These are phyloP conservation scores for Colletotrichum sp. DNA, from an alignment of 2,329 filamentous ascomycete species.

Conservation along the genomic window DNA sequence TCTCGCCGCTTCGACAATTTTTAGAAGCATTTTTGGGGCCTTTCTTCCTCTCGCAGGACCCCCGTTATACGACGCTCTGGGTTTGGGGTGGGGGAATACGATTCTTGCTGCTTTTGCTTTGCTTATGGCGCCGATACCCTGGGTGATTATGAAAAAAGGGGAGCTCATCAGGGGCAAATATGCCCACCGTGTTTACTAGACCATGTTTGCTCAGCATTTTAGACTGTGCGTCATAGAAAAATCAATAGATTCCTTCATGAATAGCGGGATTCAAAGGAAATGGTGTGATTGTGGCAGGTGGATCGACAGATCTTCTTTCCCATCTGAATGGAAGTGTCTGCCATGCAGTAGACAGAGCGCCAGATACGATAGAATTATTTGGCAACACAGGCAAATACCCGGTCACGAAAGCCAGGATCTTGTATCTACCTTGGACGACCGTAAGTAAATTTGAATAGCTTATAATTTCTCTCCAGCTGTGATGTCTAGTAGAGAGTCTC, in stretches of 20 bases:
- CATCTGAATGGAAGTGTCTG: neutral
- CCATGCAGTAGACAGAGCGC: neutral
- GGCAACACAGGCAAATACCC: neutral
- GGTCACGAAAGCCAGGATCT: neutral
- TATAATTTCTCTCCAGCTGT: neutral
- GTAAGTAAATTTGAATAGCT: neutral
- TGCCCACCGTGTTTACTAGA: neutral
- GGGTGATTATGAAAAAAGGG: conserved; percentile 49
- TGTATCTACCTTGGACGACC: neutral
- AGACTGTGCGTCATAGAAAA: neutral
- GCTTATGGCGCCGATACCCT: conserved; percentile 49
- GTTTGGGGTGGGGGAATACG: conserved; percentile 59
- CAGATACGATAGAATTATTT: neutral
- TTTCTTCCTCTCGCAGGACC: conserved; percentile 56
- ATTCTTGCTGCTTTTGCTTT: conserved; percentile 41
- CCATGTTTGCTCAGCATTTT: neutral
- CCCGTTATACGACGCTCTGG: conserved; percentile 53
- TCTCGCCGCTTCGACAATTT: conserved; percentile 67
- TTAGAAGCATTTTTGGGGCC: conserved; percentile 54
- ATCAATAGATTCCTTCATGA: neutral
- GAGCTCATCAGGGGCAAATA: conserved; percentile 29
- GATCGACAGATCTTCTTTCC: neutral
- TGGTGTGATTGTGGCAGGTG: neutral
- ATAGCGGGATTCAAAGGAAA: neutral
- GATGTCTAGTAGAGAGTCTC: neutral